A percentile compares a stretch with the other conserved stretches of the same genome.
Evolutionary conservation across 495 filamentous ascomycete species (phyloP).

Genomic region (Podospora bellae-mahoneyi): DNA sequence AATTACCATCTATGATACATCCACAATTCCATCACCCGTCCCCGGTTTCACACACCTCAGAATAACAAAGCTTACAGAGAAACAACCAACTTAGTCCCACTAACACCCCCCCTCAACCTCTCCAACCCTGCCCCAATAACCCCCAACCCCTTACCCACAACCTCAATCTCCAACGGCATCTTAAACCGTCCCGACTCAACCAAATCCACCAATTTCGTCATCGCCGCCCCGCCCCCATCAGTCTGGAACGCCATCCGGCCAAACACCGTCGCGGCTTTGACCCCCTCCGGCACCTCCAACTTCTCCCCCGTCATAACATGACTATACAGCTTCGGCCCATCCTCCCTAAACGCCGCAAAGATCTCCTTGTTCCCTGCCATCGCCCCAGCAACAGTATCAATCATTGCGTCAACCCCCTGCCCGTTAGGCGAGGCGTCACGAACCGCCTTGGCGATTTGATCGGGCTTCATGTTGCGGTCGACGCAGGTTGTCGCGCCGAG

Average conservation of each 20-base stretch:
- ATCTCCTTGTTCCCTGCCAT: constrained; percentile 14
- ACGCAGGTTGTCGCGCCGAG: constrained; percentile 38
- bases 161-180: constrained; percentile 27
- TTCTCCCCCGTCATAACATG: constrained; percentile 34
- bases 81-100: constrained; percentile 40
- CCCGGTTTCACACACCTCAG: neutral
- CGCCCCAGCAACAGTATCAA: constrained; percentile 35
- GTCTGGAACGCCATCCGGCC: constrained; percentile 26
- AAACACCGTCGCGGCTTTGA: constrained; percentile 25
- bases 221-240: constrained; percentile 10
- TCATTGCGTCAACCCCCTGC: constrained; percentile 41
- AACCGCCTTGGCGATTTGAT: constrained; percentile 25
- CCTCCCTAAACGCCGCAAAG: constrained; percentile 22
- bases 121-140: constrained; percentile 31
- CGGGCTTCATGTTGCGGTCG: constrained; percentile 26
- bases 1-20: too few species aligned
- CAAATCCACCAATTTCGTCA: constrained; percentile 27
- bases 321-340: constrained; percentile 37
- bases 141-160: constrained; percentile 36
- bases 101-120: constrained; percentile 31
- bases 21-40: too few species aligned
- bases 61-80: constrained; percentile 15
- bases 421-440: constrained; percentile 30
- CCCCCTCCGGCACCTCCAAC: constrained; percentile 25
- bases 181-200: constrained; percentile 28